Conservation (phyloP, 2,329 filamentous ascomycete species). For the Teratosphaeria destructans region DNA sequence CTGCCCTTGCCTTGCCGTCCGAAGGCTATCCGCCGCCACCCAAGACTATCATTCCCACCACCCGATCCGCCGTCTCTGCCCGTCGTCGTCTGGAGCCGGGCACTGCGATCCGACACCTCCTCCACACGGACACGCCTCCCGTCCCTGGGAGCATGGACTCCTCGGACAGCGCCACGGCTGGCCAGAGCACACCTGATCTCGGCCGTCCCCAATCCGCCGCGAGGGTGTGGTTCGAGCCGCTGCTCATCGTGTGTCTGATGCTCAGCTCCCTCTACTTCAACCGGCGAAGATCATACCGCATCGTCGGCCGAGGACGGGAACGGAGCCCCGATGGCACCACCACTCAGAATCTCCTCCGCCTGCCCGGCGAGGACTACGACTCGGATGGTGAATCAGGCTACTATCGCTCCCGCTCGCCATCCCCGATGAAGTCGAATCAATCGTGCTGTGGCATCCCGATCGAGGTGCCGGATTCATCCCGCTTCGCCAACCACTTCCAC, state of each 20-base stretch:
- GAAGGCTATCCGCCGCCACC: not conserved
- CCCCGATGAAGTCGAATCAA: not conserved
- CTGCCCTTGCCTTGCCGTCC: not conserved
- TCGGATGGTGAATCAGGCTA: not conserved
- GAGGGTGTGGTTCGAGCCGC: constrained; percentile 13
- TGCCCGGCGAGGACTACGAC: not conserved
- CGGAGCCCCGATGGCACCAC: not conserved
- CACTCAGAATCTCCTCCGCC: not conserved
- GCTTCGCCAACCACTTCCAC: constrained; percentile 51
- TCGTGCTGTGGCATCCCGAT: not conserved
- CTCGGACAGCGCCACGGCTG: not conserved
- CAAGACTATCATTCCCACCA: not conserved
- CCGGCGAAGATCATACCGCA: constrained; percentile 26
- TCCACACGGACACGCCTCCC: not conserved
- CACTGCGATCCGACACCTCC: not conserved
- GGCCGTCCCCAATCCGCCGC: constrained; percentile 12
- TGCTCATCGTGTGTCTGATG: constrained; percentile 31
- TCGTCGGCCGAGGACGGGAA: not conserved
- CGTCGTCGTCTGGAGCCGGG: not conserved
- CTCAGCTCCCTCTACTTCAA: constrained; percentile 29
- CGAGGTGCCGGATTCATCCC: constrained; percentile 11
- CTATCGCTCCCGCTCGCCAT: constrained; percentile 1
- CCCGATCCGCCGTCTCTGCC: not conserved
- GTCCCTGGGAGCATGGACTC: not conserved
- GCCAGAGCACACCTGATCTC: constrained; percentile 2